phyloP scores from a whole-genome alignment of 805 yeast genomes.

The Wickerhamiella dianesei region DNA sequence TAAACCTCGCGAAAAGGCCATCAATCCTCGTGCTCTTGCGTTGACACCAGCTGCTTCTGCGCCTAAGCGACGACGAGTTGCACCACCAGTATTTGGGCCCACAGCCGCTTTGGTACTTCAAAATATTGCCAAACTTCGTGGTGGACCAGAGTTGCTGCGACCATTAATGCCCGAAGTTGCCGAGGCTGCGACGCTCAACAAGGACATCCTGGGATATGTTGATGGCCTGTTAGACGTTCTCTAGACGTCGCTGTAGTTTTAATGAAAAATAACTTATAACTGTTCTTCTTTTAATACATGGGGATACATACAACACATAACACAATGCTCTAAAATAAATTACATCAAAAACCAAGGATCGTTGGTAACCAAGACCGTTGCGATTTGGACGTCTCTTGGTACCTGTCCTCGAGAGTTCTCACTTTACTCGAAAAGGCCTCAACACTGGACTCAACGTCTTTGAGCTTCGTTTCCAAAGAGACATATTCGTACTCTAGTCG shows the following conservation, averaged over 20 bases:
- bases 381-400: not conserved
- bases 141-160: conserved; percentile 17
- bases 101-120: conserved; percentile 27
- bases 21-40: conserved; percentile 16
- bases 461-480: conserved; percentile 42
- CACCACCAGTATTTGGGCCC: conserved; percentile 22
- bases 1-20: conserved; percentile 52
- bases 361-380: conserved; percentile 1
- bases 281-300: not conserved
- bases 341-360: not conserved
- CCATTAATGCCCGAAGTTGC: conserved; percentile 15
- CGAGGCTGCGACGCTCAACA: conserved; percentile 18
- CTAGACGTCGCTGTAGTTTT: not conserved
- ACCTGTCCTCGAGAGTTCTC: conserved; percentile 23
- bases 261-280: not conserved
- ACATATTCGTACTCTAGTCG: conserved; percentile 50
- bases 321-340: not conserved
- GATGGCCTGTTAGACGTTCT: conserved; percentile 17
- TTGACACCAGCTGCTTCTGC: conserved; percentile 3
- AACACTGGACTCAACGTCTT: conserved; percentile 53
- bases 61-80: conserved; percentile 7
- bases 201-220: conserved; percentile 15
- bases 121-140: conserved; percentile 24
- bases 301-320: not conserved
- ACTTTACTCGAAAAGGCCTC: conserved; percentile 32